phyloP scores from a whole-genome alignment of 1,284 basidiomycete species.

The Cryptococcus deneoformans region DNA sequence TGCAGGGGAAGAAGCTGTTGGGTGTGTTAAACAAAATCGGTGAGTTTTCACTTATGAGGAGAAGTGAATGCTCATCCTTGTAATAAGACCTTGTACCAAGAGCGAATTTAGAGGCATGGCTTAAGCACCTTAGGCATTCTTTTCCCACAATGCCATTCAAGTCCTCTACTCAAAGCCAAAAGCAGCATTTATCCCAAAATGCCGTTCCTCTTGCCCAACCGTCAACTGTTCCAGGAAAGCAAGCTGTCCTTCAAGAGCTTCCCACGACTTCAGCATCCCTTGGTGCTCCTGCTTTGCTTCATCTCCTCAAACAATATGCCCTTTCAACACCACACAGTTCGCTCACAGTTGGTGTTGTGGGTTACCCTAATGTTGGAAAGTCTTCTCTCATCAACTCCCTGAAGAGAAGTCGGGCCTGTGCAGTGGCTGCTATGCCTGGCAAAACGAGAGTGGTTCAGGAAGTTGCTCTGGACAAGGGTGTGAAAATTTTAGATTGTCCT shows the following conservation, averaged over 20 bases:
- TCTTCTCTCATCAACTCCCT: conserved; percentile 93
- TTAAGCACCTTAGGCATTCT: conserved; percentile 82
- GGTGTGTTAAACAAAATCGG: conserved; percentile 93
- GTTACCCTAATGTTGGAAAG: conserved; percentile 98
- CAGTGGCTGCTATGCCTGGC: conserved; percentile 92
- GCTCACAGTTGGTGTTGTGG: conserved; percentile 89
- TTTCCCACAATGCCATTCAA: conserved; percentile 95
- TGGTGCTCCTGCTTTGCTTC: conserved; percentile 63
- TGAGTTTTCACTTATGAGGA: conserved; percentile 47
- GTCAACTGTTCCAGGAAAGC: conserved; percentile 46
- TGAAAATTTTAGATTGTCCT: conserved; percentile 92
- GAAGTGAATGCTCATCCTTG: conserved; percentile 6
- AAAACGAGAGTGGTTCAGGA: conserved; percentile 95
- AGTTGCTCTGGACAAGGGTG: conserved; percentile 85
- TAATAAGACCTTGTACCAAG: conserved; percentile 78
- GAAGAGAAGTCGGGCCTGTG: conserved; percentile 80
- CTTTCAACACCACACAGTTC: conserved; percentile 62
- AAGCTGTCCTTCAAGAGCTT: conserved; percentile 31
- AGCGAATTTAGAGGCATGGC: conserved; percentile 85
- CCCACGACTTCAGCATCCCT: conserved; percentile 65
- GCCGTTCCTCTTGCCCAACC: conserved; percentile 42
- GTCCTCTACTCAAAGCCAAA: conserved; percentile 76
- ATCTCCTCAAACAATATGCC: conserved; percentile 88
- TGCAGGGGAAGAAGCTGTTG: conserved; percentile 78
- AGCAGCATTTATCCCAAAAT: conserved; percentile 64